Percentiles rank a stretch among this genome's conserved stretches.
phyloP scores from a whole-genome alignment of 495 filamentous ascomycete genomes.

The Jackrogersella multiformis region DNA sequence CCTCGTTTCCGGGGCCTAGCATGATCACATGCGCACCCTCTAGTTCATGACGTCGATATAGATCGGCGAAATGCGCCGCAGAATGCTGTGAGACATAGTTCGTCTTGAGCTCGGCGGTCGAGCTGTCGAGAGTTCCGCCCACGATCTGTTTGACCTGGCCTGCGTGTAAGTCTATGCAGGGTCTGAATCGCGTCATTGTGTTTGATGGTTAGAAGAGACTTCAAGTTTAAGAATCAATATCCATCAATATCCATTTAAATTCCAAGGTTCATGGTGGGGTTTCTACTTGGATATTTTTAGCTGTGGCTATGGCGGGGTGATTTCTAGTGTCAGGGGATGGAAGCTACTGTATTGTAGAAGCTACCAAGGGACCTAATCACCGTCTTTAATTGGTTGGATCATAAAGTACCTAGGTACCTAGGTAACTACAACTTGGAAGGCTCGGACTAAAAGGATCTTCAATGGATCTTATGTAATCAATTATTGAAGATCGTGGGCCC shows the following conservation, averaged over 20 bases:
- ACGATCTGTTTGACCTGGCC: conserved; percentile 98
- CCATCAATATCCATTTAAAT: background rate
- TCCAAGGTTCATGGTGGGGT: conserved; percentile 10
- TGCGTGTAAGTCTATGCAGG: conserved; percentile 96
- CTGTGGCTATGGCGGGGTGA: conserved; percentile 37
- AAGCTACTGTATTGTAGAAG: no score
- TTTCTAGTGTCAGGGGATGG: conserved; percentile 8
- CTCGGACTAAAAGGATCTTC: no score
- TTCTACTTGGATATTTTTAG: background rate
- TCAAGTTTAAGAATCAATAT: background rate
- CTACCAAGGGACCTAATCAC: conserved; percentile 17
- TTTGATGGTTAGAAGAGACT: background rate
- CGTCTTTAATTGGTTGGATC: conserved; percentile 25
- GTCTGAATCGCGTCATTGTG: conserved; percentile 91
- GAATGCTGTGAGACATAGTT: conserved; percentile 89
- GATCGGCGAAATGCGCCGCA: conserved; percentile 76
- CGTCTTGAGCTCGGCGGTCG: conserved; percentile 75
- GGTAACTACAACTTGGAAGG: conserved; percentile 2
- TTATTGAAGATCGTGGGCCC: background rate
- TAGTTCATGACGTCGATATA: conserved; percentile 79
- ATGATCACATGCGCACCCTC: conserved; percentile 93
- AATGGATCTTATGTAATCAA: no score
- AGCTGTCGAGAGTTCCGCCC: conserved; percentile 83
- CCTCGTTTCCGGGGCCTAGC: conserved; percentile 87
- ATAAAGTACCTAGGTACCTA: no score